A percentile compares a stretch with the other conserved stretches of the same genome.
Evolutionary conservation across 73 alveolate species (phyloP).

Genomic region (Vitrella brassicaformis): DNA sequence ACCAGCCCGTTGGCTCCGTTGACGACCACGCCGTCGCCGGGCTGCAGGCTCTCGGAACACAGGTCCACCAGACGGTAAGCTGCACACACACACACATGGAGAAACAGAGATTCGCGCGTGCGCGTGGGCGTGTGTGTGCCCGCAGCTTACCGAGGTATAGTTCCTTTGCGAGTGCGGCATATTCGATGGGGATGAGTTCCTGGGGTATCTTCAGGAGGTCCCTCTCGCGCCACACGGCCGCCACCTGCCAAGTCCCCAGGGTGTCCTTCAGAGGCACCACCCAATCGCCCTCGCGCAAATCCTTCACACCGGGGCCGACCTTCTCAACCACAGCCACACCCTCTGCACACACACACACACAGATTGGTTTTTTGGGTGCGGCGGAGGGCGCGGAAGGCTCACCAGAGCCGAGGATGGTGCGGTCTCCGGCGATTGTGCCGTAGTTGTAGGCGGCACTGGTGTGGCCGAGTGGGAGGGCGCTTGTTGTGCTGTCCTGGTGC

Average conservation of each 20-base stretch:
- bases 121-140: not conserved
- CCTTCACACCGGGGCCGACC: not conserved
- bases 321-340: not conserved
- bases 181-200: not conserved
- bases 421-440: no score
- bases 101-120: not conserved
- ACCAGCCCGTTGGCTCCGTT: not conserved
- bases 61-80: not conserved
- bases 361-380: no score
- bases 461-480: no score
- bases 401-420: no score
- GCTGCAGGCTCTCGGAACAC: not conserved
- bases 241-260: not conserved
- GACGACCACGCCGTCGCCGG: not conserved
- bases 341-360: no score
- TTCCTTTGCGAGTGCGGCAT: not conserved
- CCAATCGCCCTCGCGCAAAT: not conserved
- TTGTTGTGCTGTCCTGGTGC: no score
- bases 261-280: not conserved
- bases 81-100: not conserved
- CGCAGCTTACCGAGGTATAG: not conserved
- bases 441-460: no score
- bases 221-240: not conserved
- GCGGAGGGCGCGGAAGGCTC: no score
- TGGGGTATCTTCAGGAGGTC: not conserved